Percentiles rank a stretch among this genome's conserved stretches.
These are phyloP conservation scores for Copromyces sp. DNA, from an alignment of 495 filamentous ascomycete genomes.

Conservation along the genomic window DNA sequence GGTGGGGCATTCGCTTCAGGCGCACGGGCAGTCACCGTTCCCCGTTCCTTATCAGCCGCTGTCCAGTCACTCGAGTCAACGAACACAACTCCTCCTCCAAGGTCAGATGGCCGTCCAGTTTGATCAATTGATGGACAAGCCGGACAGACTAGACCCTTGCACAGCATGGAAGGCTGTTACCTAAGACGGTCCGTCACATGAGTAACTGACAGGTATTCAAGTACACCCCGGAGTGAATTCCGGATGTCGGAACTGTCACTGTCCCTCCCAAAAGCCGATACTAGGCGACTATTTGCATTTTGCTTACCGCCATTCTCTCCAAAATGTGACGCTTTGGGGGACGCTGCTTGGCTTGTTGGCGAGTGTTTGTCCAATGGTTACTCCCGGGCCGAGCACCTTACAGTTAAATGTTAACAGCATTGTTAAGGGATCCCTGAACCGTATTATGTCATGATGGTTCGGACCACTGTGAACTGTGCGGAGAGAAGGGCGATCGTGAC, in stretches of 20 bases:
- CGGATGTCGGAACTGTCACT: neutral
- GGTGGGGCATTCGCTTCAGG: neutral
- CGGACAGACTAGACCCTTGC: neutral
- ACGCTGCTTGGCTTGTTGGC: neutral
- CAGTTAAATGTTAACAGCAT: neutral
- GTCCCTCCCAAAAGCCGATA: neutral
- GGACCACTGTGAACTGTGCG: neutral
- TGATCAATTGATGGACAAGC: neutral
- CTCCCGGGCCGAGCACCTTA: neutral
- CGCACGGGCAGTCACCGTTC: neutral
- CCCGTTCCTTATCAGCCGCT: neutral
- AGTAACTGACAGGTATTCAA: neutral
- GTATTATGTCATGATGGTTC: neutral
- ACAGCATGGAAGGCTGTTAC: neutral
- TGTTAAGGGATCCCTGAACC: neutral
- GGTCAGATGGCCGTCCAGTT: neutral
- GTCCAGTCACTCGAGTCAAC: neutral
- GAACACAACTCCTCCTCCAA: neutral
- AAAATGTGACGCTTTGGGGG: neutral
- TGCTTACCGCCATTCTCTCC: neutral
- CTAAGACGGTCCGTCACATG: neutral
- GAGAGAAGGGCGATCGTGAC: neutral
- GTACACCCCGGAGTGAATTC: neutral
- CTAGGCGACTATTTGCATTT: neutral
- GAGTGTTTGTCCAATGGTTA: neutral